phyloP scores from a whole-genome alignment of 768 basidiomycete genomes.

The Leccinum olivaceopallidum region DNA sequence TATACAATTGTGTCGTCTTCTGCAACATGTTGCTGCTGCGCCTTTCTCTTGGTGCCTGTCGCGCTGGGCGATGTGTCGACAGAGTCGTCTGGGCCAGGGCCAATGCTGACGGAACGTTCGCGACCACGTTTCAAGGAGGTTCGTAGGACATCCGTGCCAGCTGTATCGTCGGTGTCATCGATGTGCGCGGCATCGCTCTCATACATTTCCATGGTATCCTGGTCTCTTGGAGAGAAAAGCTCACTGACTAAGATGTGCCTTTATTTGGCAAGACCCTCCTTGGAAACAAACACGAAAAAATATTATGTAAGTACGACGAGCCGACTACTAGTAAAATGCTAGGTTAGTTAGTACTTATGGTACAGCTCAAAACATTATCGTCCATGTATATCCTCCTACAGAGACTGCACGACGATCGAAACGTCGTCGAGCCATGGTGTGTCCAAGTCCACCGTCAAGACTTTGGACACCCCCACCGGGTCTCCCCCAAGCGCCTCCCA shows the following conservation, averaged over 20 bases:
- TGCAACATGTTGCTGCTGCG: slow-evolving; percentile 8
- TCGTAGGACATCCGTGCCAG: slow-evolving; percentile 25
- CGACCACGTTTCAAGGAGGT: slow-evolving; percentile 41
- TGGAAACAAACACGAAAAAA: slow-evolving; percentile 2
- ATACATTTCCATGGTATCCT: slow-evolving; percentile 27
- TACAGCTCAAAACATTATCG: not conserved
- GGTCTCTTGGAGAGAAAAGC: slow-evolving; percentile 1
- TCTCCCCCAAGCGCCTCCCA: slow-evolving; percentile 61
- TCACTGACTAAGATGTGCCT: slow-evolving; percentile 11
- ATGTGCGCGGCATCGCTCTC: slow-evolving; percentile 9
- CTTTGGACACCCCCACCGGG: slow-evolving; percentile 50
- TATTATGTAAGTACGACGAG: not conserved
- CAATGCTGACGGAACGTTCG: slow-evolving; percentile 23
- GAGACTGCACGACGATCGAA: slow-evolving; percentile 60
- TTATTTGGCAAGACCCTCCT: slow-evolving; percentile 9
- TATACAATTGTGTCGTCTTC: slow-evolving; percentile 55
- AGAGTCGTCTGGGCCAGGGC: not conserved
- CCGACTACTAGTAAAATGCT: not conserved
- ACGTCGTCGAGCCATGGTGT: slow-evolving; percentile 70
- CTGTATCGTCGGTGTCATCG: slow-evolving; percentile 21
- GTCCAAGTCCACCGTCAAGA: slow-evolving; percentile 65
- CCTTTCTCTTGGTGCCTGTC: slow-evolving; percentile 21
- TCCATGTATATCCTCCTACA: slow-evolving; percentile 31
- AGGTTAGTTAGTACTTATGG: slow-evolving; percentile 3
- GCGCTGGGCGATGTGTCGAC: slow-evolving; percentile 1